phyloP scores from a whole-genome alignment of 805 yeast species.

The Yamadazyma tumulicola region DNA sequence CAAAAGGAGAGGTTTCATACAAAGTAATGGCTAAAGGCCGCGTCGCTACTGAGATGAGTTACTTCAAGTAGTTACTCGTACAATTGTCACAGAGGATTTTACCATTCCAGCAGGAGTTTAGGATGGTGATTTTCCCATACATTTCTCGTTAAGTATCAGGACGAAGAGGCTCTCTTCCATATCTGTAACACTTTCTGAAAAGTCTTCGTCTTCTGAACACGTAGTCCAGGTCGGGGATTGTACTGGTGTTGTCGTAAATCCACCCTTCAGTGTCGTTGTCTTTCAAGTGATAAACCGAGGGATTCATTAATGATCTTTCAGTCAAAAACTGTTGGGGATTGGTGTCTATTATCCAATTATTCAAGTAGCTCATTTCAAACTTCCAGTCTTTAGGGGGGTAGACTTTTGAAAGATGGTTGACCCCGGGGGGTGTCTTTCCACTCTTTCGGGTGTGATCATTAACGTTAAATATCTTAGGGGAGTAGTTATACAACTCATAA shows the following conservation, averaged over 20 bases:
- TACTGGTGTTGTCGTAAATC: conserved; percentile 41
- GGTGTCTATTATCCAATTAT: conserved; percentile 64
- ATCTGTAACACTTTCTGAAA: conserved; percentile 49
- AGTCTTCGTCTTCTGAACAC: conserved; percentile 58
- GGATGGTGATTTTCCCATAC: too few species aligned
- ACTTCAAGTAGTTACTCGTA: too few species aligned
- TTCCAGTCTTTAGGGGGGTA: conserved; percentile 73
- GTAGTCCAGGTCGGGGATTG: conserved; percentile 29
- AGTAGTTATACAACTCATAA: conserved; percentile 61
- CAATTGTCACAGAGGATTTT: too few species aligned
- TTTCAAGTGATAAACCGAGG: conserved; percentile 14
- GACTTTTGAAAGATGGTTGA: conserved; percentile 49
- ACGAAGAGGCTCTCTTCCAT: conserved; percentile 21
- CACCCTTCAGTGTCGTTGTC: conserved; percentile 42
- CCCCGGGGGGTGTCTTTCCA: conserved; percentile 65
- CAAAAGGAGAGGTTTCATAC: too few species aligned
- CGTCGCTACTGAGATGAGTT: too few species aligned
- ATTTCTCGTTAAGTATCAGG: conserved; percentile 2
- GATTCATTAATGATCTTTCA: conserved; percentile 36
- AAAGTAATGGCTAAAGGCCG: too few species aligned
- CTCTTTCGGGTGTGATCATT: conserved; percentile 37
- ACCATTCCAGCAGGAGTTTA: too few species aligned
- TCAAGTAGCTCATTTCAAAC: conserved; percentile 49
- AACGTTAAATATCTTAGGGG: conserved; percentile 53
- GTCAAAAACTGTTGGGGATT: conserved; percentile 50